phyloP scores from a whole-genome alignment of 768 basidiomycete genomes.

The Guyanaporus albipodus region DNA sequence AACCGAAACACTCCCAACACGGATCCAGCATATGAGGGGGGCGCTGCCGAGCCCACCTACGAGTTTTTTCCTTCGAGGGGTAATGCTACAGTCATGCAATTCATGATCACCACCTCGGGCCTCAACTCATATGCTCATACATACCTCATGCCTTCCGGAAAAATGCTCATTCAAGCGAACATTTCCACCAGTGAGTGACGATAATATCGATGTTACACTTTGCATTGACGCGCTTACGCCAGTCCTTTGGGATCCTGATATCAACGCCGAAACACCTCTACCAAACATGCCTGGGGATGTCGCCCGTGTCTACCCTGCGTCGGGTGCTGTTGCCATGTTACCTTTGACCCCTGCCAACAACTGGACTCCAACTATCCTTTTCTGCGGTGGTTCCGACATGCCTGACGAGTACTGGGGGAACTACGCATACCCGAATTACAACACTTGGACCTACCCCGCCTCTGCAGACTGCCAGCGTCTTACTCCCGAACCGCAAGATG shows the following conservation, averaged over 20 bases:
- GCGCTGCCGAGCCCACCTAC: conserved; percentile 75
- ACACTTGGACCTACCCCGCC: conserved; percentile 72
- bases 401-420: conserved; percentile 72
- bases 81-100: conserved; percentile 52
- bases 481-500: conserved; percentile 79
- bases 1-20: conserved; percentile 69
- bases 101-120: conserved; percentile 69
- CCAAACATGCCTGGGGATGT: conserved; percentile 71
- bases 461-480: conserved; percentile 76
- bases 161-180: conserved; percentile 81
- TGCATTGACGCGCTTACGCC: not conserved
- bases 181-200: conserved; percentile 31
- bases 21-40: conserved; percentile 60
- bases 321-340: conserved; percentile 85
- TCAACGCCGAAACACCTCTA: conserved; percentile 56
- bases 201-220: not conserved
- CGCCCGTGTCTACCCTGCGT: conserved; percentile 87
- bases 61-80: conserved; percentile 76
- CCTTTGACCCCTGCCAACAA: conserved; percentile 88
- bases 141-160: conserved; percentile 71
- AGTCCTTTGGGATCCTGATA: conserved; percentile 52
- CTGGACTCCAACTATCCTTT: conserved; percentile 79
- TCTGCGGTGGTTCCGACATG: conserved; percentile 89
- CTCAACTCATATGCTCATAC: conserved; percentile 75
- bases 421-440: conserved; percentile 66